These are phyloP conservation scores for Kitagawia praeruptora DNA, from an alignment of 129 eudicot genomes.

Conservation along the genomic window DNA sequence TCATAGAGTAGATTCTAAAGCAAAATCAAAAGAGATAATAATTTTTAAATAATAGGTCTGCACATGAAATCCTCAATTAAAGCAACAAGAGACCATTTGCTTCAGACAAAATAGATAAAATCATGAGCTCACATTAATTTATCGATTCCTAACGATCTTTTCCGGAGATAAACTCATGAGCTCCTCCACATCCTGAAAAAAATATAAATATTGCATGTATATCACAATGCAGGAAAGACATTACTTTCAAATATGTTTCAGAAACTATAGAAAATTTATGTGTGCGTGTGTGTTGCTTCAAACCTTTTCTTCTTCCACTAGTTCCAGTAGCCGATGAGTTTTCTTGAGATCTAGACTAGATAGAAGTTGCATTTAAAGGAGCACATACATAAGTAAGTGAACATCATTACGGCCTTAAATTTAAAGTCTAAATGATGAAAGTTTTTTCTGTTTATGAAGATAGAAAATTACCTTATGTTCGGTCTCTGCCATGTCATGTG, in stretches of 20 bases:
- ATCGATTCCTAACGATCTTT: no score
- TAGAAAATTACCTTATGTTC: slow-evolving; percentile 35
- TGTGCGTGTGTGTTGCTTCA: neutral
- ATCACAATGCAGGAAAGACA: neutral
- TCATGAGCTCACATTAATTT: no score
- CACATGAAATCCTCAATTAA: no score
- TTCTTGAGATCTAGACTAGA: slow-evolving; percentile 49
- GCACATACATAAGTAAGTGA: neutral
- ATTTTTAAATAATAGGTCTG: no score
- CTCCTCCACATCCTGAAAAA: slow-evolving; percentile 52
- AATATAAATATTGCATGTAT: slow-evolving; percentile 1
- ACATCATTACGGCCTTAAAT: neutral
- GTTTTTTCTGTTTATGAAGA: slow-evolving; percentile 2
- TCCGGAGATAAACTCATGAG: slow-evolving; percentile 61
- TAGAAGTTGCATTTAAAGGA: slow-evolving; percentile 53
- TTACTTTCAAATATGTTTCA: neutral
- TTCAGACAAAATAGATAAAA: no score
- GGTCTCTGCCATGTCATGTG: slow-evolving; percentile 55
- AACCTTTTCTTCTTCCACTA: slow-evolving; percentile 64
- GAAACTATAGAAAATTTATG: neutral
- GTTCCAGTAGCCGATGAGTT: slow-evolving; percentile 58
- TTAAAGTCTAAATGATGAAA: neutral
- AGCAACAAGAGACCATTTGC: neutral
- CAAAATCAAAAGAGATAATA: no score
- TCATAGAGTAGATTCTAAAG: no score